phyloP scores from a whole-genome alignment of 2,329 filamentous ascomycete species.

The Exophiala sideris region DNA sequence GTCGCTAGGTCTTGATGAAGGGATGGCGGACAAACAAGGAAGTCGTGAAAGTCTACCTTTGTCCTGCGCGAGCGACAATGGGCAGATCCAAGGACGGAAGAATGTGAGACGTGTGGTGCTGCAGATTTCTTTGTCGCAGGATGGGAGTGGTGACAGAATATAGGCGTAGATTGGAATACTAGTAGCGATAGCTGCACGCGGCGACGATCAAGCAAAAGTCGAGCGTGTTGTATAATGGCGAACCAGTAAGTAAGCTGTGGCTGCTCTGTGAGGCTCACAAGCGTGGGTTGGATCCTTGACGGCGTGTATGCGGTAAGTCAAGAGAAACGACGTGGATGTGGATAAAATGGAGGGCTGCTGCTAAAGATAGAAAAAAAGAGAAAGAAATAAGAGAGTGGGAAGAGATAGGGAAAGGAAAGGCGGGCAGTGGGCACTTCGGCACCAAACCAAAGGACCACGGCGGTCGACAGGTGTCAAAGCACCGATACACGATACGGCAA shows the following conservation, averaged over 20 bases:
- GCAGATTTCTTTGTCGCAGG: background rate
- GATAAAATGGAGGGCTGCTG: constrained; percentile 15
- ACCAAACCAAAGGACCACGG: no score
- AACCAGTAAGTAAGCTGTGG: constrained; percentile 6
- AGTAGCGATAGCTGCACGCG: no score
- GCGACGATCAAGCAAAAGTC: background rate
- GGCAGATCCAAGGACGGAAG: background rate
- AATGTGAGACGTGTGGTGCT: background rate
- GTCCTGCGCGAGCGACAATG: background rate
- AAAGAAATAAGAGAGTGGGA: constrained; percentile 16
- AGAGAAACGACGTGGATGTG: constrained; percentile 16
- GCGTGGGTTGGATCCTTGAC: constrained; percentile 7
- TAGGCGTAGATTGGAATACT: background rate
- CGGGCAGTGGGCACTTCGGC: background rate
- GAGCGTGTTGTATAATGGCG: constrained; percentile 5
- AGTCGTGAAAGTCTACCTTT: background rate
- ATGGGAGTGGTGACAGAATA: background rate
- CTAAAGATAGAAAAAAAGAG: constrained; percentile 30
- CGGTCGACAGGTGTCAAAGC: background rate
- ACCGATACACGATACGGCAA: background rate
- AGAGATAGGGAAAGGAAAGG: constrained; percentile 13
- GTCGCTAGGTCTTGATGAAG: background rate
- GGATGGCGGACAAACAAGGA: constrained; percentile 8
- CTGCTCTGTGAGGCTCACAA: constrained; percentile 12
- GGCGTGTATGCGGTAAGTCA: constrained; percentile 13